These are phyloP conservation scores for Trichoderma arundinaceum DNA, from an alignment of 2,329 filamentous ascomycete genomes.

Conservation along the genomic window DNA sequence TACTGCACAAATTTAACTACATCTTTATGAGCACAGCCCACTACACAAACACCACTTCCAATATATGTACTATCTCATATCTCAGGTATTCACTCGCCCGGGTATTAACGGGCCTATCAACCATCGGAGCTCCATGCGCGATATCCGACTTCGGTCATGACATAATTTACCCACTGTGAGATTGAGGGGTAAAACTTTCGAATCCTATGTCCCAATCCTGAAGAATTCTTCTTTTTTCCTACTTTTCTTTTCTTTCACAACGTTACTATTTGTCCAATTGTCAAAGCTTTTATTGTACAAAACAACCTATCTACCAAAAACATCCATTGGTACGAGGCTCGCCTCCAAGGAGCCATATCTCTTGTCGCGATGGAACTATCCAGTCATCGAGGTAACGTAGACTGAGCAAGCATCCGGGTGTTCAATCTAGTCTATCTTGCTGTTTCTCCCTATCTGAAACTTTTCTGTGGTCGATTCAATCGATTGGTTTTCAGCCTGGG, in stretches of 20 bases:
- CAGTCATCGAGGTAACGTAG: conserved; percentile 54
- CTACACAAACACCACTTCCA: not conserved
- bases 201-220: not conserved
- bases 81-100: not conserved
- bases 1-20: no score
- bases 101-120: conserved; percentile 14
- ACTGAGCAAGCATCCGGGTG: conserved; percentile 55
- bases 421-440: conserved; percentile 40
- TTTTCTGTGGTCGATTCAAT: not conserved
- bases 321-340: conserved; percentile 31
- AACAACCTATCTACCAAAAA: not conserved
- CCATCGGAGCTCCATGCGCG: not conserved
- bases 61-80: not conserved
- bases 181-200: conserved; percentile 26
- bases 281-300: not conserved
- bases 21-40: not conserved
- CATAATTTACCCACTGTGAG: conserved; percentile 28
- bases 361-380: conserved; percentile 43
- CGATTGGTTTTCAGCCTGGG: not conserved
- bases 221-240: not conserved
- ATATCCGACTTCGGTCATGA: conserved; percentile 24
- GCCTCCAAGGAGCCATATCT: conserved; percentile 31
- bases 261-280: not conserved
- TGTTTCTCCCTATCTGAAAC: conserved; percentile 7
- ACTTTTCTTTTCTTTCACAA: not conserved